These are phyloP conservation scores for Rhizopogon vinicolor DNA, from an alignment of 768 basidiomycete species.

Conservation along the genomic window DNA sequence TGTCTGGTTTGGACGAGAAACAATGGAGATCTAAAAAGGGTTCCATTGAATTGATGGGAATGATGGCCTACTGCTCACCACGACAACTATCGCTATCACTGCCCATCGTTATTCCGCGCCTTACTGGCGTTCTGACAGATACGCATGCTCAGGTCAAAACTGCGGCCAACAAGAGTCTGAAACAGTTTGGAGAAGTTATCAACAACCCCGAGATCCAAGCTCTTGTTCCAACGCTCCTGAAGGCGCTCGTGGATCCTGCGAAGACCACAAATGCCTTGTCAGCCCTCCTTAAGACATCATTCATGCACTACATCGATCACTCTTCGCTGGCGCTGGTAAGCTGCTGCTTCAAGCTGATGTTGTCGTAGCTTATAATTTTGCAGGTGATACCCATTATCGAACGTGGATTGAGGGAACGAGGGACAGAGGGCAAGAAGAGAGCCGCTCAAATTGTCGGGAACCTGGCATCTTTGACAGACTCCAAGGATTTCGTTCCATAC, in stretches of 20 bases:
- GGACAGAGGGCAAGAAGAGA: constrained; percentile 92
- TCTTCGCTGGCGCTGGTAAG: constrained; percentile 89
- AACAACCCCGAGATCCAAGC: constrained; percentile 95
- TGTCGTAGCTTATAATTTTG: background rate
- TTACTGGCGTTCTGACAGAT: constrained; percentile 93
- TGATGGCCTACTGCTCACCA: constrained; percentile 99
- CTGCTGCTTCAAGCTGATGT: constrained; percentile 4
- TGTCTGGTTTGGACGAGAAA: constrained; percentile 93
- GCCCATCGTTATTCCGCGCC: constrained; percentile 93
- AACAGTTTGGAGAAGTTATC: constrained; percentile 98
- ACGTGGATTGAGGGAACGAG: constrained; percentile 85
- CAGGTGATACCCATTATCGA: constrained; percentile 95
- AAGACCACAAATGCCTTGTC: constrained; percentile 84
- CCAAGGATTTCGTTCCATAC: constrained; percentile 93
- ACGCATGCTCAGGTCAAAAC: constrained; percentile 94
- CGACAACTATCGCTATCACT: constrained; percentile 91
- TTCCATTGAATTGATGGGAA: constrained; percentile 92
- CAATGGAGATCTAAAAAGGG: constrained; percentile 99
- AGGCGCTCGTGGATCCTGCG: constrained; percentile 91
- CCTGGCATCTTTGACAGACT: constrained; percentile 82
- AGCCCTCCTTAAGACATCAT: constrained; percentile 89
- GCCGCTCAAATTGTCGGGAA: constrained; percentile 98
- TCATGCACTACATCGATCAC: constrained; percentile 97
- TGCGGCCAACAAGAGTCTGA: constrained; percentile 92
- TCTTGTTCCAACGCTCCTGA: constrained; percentile 84